These are phyloP conservation scores for Aplosporella prunicola DNA, from an alignment of 2,329 filamentous ascomycete species.

Conservation along the genomic window DNA sequence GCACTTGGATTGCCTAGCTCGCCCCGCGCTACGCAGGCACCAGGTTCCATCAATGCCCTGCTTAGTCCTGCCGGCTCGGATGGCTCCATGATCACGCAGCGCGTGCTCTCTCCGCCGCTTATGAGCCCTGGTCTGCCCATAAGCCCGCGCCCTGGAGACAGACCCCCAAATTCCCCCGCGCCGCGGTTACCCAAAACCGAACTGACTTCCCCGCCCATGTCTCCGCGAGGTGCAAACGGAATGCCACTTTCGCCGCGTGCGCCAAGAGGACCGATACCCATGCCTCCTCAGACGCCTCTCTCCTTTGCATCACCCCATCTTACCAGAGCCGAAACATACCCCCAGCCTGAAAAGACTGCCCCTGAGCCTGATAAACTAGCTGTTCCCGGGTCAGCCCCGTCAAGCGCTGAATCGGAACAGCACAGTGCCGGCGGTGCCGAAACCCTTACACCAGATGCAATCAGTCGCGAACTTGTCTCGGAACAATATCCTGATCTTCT, in stretches of 20 bases:
- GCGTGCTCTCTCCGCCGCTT: slow-evolving; percentile 36
- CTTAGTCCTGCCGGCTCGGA: slow-evolving; percentile 41
- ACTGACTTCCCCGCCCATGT: slow-evolving; percentile 57
- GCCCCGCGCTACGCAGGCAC: slow-evolving; percentile 25
- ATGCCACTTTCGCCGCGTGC: slow-evolving; percentile 62
- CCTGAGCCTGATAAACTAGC: slow-evolving; percentile 1
- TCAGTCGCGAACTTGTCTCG: slow-evolving; percentile 58
- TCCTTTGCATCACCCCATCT: slow-evolving; percentile 47
- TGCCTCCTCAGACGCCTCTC: slow-evolving; percentile 60
- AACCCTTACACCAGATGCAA: slow-evolving; percentile 46
- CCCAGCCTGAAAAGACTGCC: slow-evolving; percentile 17
- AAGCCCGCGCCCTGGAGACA: slow-evolving; percentile 52
- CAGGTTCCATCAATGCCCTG: slow-evolving; percentile 33
- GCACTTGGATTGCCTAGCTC: slow-evolving; percentile 24
- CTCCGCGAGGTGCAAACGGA: slow-evolving; percentile 42
- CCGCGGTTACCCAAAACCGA: slow-evolving; percentile 48
- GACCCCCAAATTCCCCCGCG: slow-evolving; percentile 50
- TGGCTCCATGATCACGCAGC: slow-evolving; percentile 30
- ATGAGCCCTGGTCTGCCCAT: slow-evolving; percentile 55
- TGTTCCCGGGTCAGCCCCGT: slow-evolving; percentile 11
- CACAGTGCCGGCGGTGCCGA: too few species aligned
- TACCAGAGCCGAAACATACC: slow-evolving; percentile 28
- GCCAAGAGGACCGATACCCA: slow-evolving; percentile 61
- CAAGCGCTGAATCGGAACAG: slow-evolving; percentile 20
- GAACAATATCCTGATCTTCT: slow-evolving; percentile 82